phyloP scores from a whole-genome alignment of 352 stramenopile genomes.

The Globisporangium sylvaticum region DNA sequence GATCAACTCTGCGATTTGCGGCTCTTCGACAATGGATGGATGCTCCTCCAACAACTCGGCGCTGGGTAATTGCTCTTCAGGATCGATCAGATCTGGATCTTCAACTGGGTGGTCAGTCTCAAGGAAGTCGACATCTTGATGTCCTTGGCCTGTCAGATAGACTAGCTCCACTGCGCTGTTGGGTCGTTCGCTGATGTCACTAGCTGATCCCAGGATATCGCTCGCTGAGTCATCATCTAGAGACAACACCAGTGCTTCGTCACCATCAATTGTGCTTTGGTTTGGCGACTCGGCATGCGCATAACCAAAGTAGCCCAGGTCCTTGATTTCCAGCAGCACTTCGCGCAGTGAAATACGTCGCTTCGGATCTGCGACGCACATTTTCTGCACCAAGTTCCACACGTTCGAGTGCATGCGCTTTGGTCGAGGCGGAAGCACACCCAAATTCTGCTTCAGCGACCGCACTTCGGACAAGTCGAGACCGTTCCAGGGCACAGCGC shows the following conservation, averaged over 20 bases:
- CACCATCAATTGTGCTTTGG: slow-evolving; percentile 14
- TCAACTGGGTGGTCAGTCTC: neutral
- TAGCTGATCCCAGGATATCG: neutral
- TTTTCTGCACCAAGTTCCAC: slow-evolving; percentile 60
- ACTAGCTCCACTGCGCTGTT: slow-evolving; percentile 1
- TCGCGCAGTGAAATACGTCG: slow-evolving; percentile 45
- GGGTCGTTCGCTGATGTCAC: neutral
- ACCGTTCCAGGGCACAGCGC: slow-evolving; percentile 40
- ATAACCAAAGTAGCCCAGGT: slow-evolving; percentile 37
- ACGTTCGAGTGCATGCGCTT: slow-evolving; percentile 32
- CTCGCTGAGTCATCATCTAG: neutral
- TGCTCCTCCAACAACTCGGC: neutral
- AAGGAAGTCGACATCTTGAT: slow-evolving; percentile 13
- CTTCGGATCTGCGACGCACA: slow-evolving; percentile 50
- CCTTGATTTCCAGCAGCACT: slow-evolving; percentile 42
- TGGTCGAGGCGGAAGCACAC: slow-evolving; percentile 47
- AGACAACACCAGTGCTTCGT: neutral
- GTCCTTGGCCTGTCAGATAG: slow-evolving; percentile 4
- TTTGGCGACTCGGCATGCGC: slow-evolving; percentile 12
- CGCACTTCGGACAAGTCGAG: slow-evolving; percentile 45
- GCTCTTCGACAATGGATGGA: neutral
- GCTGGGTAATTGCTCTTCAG: neutral
- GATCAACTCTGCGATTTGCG: neutral
- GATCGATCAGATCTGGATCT: neutral
- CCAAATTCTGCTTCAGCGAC: slow-evolving; percentile 48